phyloP scores from a whole-genome alignment of 805 yeast species.

The Candida manassasensis region DNA sequence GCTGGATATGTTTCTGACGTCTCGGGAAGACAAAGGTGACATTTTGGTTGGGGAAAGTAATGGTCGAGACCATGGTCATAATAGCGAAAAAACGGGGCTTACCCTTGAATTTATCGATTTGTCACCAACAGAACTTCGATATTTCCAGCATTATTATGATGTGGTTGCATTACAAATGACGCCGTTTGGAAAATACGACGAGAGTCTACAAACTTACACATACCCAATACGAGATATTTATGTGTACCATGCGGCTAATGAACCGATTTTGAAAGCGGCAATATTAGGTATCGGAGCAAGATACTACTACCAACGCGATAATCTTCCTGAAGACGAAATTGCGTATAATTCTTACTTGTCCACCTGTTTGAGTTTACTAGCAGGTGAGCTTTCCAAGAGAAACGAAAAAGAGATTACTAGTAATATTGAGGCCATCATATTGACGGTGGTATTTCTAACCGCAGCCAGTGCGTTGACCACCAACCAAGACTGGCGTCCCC shows the following conservation, averaged over 20 bases:
- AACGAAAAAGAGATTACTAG: conserved; percentile 4
- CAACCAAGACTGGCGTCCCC: conserved; percentile 58
- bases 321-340: conserved; percentile 50
- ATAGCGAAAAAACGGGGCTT: conserved; percentile 17
- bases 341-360: conserved; percentile 60
- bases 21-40: background rate
- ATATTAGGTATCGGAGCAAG: conserved; percentile 69
- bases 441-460: conserved; percentile 61
- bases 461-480: conserved; percentile 52
- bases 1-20: background rate
- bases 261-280: conserved; percentile 60
- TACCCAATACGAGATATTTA: conserved; percentile 61
- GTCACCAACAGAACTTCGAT: conserved; percentile 21
- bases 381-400: background rate
- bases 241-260: conserved; percentile 52
- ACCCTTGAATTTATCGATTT: conserved; percentile 26
- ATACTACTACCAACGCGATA: conserved; percentile 39
- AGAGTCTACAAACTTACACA: conserved; percentile 17
- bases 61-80: conserved; percentile 1
- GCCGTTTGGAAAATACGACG: conserved; percentile 33
- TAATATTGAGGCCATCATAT: conserved; percentile 58
- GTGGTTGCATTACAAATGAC: conserved; percentile 31
- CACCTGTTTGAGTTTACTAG: conserved; percentile 53
- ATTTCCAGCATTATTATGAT: conserved; percentile 30
- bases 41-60: background rate